These are phyloP conservation scores for Diaporthe humulicola DNA, from an alignment of 2,329 filamentous ascomycete genomes.

Conservation along the genomic window DNA sequence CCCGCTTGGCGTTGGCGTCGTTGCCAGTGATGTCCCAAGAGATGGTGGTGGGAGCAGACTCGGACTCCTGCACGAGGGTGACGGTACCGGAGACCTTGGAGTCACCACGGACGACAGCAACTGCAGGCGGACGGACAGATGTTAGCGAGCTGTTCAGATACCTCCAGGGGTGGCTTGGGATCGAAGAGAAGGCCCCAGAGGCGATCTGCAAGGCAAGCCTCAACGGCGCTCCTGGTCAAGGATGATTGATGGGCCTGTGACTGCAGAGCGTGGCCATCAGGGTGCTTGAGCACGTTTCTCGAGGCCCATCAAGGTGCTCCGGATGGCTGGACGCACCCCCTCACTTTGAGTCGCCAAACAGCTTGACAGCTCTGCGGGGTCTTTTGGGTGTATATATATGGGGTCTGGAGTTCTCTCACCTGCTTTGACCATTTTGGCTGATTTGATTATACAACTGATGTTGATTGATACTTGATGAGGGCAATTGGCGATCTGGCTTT, in stretches of 20 bases:
- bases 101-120: constrained; percentile 97
- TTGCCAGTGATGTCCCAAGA: constrained; percentile 93
- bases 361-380: constrained; percentile 42
- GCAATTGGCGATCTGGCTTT: constrained; percentile 28
- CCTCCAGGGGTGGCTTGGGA: not conserved
- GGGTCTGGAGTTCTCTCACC: constrained; percentile 69
- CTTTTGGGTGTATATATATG: constrained; percentile 18
- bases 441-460: constrained; percentile 52
- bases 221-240: constrained; percentile 13
- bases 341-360: constrained; percentile 33
- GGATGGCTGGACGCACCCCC: constrained; percentile 45
- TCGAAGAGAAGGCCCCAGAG: not conserved
- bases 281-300: constrained; percentile 36
- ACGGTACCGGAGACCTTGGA: constrained; percentile 94
- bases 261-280: constrained; percentile 46
- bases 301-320: constrained; percentile 60
- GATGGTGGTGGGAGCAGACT: constrained; percentile 86
- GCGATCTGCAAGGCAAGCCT: constrained; percentile 1
- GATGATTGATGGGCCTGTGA: not conserved
- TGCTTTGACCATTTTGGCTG: constrained; percentile 97
- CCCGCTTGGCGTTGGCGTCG: constrained; percentile 95
- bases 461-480: constrained; percentile 41
- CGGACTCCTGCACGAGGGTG: constrained; percentile 91
- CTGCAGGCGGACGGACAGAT: constrained; percentile 60
- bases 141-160: constrained; percentile 30